phyloP scores from a whole-genome alignment of 345 rosid genomes.

The Trapa incisa region DNA sequence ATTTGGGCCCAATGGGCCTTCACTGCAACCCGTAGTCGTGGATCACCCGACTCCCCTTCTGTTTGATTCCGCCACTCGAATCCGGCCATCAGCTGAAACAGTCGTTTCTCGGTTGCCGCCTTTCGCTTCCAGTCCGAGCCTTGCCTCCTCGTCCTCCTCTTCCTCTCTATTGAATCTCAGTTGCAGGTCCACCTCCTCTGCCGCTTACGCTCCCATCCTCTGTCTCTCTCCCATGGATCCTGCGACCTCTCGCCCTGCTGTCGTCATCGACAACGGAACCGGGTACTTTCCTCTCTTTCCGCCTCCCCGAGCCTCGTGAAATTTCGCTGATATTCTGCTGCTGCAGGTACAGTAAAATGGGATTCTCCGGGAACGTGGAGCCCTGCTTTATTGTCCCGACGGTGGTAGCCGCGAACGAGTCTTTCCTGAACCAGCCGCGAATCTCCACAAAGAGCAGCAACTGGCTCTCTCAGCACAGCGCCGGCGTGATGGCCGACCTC shows the following conservation, averaged over 20 bases:
- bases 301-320: neutral
- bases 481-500: constrained; percentile 94
- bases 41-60: neutral
- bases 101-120: constrained; percentile 23
- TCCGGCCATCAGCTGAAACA: neutral
- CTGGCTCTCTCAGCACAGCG: constrained; percentile 76
- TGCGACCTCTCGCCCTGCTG: constrained; percentile 76
- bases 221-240: constrained; percentile 45
- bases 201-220: constrained; percentile 2
- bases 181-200: constrained; percentile 35
- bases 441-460: constrained; percentile 50
- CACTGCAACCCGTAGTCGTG: neutral
- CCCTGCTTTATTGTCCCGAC: constrained; percentile 94
- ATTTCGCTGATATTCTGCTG: constrained; percentile 1
- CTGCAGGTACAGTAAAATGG: constrained; percentile 86
- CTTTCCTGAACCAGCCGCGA: constrained; percentile 66
- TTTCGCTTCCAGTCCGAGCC: constrained; percentile 44
- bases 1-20: neutral
- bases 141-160: constrained; percentile 12
- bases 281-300: constrained; percentile 34
- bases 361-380: constrained; percentile 94
- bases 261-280: constrained; percentile 96
- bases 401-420: constrained; percentile 79
- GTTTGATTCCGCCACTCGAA: neutral
- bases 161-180: constrained; percentile 34